Percentiles rank a stretch among this genome's conserved stretches.
These are phyloP conservation scores for Botryosphaeria dothidea DNA, from an alignment of 2,329 filamentous ascomycete species.

Conservation along the genomic window DNA sequence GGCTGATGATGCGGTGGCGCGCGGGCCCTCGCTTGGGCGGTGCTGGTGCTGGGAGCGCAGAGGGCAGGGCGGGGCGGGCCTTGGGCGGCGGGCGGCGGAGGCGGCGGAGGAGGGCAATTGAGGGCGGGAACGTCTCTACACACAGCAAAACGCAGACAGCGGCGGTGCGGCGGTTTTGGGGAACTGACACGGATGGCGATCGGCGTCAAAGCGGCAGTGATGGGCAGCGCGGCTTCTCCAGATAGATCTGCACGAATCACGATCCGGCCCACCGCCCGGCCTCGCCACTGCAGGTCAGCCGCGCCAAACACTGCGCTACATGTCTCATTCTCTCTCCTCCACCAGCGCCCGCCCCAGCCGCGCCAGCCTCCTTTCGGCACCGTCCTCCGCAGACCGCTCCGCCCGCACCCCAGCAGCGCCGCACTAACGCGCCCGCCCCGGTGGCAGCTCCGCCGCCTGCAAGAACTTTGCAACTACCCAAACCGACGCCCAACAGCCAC, in stretches of 20 bases:
- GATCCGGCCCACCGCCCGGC: conserved; percentile 1
- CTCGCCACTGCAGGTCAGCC: not conserved
- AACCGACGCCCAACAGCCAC: too few relatives aligned
- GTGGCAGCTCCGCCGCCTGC: not conserved
- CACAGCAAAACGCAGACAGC: too few relatives aligned
- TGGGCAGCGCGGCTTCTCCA: not conserved
- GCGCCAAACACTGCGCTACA: not conserved
- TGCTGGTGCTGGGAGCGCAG: too few relatives aligned
- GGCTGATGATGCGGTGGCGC: conserved; percentile 6
- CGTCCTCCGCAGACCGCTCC: not conserved
- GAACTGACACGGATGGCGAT: not conserved
- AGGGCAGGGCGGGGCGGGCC: not conserved
- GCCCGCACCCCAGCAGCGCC: not conserved
- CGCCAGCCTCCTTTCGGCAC: not conserved
- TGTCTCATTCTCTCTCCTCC: not conserved
- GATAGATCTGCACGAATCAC: conserved; percentile 9
- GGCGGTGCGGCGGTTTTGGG: conserved; percentile 3
- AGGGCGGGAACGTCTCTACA: too few relatives aligned
- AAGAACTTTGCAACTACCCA: not conserved
- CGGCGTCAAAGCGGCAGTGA: not conserved
- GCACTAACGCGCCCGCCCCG: not conserved
- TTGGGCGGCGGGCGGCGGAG: not conserved
- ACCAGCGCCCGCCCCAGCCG: not conserved
- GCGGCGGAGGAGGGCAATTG: not conserved
- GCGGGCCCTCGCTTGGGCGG: not conserved